phyloP scores from a whole-genome alignment of 805 yeast genomes.

The Barnettozyma botsteinii region DNA sequence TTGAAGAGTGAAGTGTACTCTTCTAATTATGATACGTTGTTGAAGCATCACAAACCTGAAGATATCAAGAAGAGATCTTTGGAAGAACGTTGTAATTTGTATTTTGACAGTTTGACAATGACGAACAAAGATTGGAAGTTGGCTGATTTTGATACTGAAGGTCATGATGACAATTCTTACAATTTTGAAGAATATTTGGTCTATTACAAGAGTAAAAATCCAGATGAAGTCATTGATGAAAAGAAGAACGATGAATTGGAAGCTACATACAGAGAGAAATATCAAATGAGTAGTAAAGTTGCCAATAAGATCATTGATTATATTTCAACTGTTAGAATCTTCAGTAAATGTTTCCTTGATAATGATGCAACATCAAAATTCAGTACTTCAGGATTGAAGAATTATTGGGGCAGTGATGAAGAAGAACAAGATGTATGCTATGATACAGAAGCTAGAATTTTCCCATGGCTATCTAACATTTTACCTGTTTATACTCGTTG shows the following conservation, averaged over 20 bases:
- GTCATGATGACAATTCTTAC: constrained; percentile 19
- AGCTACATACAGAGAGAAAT: constrained; percentile 10
- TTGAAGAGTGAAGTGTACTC: constrained; percentile 16
- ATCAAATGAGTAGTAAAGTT: constrained; percentile 8
- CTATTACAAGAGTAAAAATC: constrained; percentile 2
- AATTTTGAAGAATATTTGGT: constrained; percentile 15
- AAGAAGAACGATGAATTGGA: constrained; percentile 9
- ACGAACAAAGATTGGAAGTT: constrained; percentile 17
- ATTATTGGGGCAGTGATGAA: constrained; percentile 7
- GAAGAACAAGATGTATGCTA: constrained; percentile 10
- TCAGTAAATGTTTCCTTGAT: constrained; percentile 21
- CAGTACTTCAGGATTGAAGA: constrained; percentile 1
- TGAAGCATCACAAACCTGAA: constrained; percentile 2
- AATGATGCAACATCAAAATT: not conserved
- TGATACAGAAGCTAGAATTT: constrained; percentile 28
- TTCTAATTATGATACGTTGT: constrained; percentile 14
- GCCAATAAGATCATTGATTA: constrained; percentile 19
- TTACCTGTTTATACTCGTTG: constrained; percentile 32
- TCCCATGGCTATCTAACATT: constrained; percentile 32
- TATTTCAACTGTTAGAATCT: constrained; percentile 17
- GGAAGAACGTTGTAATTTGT: constrained; percentile 15
- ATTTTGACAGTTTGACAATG: constrained; percentile 11
- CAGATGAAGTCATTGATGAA: constrained; percentile 8
- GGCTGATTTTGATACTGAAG: constrained; percentile 15
- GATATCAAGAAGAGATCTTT: constrained; percentile 8